A percentile compares a stretch with the other conserved stretches of the same genome.
phyloP scores from a whole-genome alignment of 1,284 basidiomycete genomes.

The Apiotrichum gamsii region DNA sequence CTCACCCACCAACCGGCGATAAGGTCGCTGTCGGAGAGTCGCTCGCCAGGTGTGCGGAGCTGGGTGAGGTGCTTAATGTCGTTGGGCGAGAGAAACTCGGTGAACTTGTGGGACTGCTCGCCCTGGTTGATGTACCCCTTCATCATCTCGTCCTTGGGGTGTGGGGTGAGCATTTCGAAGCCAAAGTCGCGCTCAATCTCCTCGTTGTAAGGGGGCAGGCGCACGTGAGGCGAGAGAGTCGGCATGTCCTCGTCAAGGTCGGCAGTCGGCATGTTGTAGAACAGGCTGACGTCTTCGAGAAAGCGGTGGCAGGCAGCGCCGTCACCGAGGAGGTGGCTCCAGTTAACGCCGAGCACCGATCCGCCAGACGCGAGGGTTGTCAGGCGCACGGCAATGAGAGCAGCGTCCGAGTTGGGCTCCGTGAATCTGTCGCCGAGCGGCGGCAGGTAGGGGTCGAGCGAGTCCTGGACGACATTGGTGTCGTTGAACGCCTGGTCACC shows the following conservation, averaged over 20 bases:
- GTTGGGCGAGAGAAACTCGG: constrained; percentile 7
- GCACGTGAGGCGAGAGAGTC: constrained; percentile 17
- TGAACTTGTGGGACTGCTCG: constrained; percentile 8
- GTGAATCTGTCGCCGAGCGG: constrained; percentile 15
- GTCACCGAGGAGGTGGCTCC: constrained; percentile 25
- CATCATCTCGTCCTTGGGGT: constrained; percentile 1
- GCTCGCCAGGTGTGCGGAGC: constrained; percentile 4
- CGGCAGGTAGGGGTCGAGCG: constrained; percentile 15
- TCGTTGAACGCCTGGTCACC: constrained; percentile 11
- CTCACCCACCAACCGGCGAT: constrained; percentile 24
- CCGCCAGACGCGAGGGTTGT: constrained; percentile 12
- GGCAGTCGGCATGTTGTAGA: constrained; percentile 21
- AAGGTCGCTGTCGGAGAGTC: constrained; percentile 20
- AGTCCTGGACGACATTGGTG: constrained; percentile 18
- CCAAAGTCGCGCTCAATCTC: constrained; percentile 8
- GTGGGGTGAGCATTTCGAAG: constrained; percentile 10
- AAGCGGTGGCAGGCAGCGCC: constrained; percentile 17
- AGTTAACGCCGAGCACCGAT: constrained; percentile 23
- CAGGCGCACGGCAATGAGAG: constrained; percentile 20
- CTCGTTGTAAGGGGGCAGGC: constrained; percentile 9
- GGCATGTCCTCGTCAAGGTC: constrained; percentile 19
- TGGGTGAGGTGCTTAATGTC: constrained; percentile 15
- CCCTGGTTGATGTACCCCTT: constrained; percentile 11
- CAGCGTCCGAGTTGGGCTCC: constrained; percentile 15
- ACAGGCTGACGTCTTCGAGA: constrained; percentile 19